A percentile compares a stretch with the other conserved stretches of the same genome.
These are phyloP conservation scores for Amphicarpaea edgeworthii DNA, from an alignment of 306 rosid genomes.

Conservation along the genomic window DNA sequence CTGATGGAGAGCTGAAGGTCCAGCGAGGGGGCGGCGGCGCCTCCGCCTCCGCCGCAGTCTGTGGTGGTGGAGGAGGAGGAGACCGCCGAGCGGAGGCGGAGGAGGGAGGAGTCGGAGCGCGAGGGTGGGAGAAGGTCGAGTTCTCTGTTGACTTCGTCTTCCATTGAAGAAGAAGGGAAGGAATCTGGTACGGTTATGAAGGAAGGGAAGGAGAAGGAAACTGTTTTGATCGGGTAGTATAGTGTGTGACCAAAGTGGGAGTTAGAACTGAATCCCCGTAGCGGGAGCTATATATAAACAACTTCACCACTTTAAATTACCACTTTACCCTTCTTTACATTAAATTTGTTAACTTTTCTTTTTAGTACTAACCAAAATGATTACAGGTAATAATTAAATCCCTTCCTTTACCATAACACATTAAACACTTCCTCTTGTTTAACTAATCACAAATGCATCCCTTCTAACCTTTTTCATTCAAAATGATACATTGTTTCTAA, in stretches of 20 bases:
- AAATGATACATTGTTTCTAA: no score
- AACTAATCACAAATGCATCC: no score
- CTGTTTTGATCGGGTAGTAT: slow-evolving; percentile 24
- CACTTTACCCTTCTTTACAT: slow-evolving; percentile 40
- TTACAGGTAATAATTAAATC: background rate
- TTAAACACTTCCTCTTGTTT: no score
- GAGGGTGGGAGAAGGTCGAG: slow-evolving; percentile 84
- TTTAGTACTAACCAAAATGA: background rate
- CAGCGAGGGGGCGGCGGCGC: slow-evolving; percentile 50
- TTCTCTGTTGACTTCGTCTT: slow-evolving; percentile 74
- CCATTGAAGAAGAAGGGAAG: slow-evolving; percentile 55
- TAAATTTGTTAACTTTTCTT: background rate
- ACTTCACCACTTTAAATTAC: slow-evolving; percentile 31
- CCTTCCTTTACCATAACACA: no score
- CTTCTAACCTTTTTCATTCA: no score
- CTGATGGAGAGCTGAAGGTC: slow-evolving; percentile 92
- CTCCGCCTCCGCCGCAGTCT: slow-evolving; percentile 13
- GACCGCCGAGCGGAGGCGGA: slow-evolving; percentile 60
- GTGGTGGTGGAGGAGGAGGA: slow-evolving; percentile 33
- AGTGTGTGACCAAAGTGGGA: slow-evolving; percentile 4
- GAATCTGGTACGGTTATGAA: slow-evolving; percentile 10
- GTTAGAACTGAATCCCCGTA: slow-evolving; percentile 50
- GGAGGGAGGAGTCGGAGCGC: slow-evolving; percentile 58
- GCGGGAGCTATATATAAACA: slow-evolving; percentile 55
- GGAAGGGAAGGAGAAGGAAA: slow-evolving; percentile 28